Evolutionary conservation across 768 basidiomycete species (phyloP), one percentile per base, ranked within the genome.

Genomic region (Termitomyces sp.): DNA sequence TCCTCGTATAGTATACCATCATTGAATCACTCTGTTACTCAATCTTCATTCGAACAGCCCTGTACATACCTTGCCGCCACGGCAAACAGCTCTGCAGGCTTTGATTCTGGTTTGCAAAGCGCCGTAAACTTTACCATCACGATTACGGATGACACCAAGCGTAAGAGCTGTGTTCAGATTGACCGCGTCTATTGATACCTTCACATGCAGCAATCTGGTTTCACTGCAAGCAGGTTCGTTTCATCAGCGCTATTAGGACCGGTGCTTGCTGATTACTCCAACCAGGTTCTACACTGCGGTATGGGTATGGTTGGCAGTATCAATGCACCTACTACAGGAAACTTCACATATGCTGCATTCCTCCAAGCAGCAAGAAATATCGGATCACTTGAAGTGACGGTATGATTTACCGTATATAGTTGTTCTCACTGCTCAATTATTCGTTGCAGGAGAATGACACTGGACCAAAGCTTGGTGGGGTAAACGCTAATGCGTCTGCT

Each of bases 281-380:
- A 71, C 65, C 4, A 57, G 51, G 63, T 10, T 41, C 36, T 3
- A 22, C 81, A 84, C 64, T 84, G 82, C 61, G 78, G 76, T n/a
- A 54, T 72, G 59, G 82, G 82, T 24, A 78, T 81, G 78, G 78
- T 80, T 29, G 78, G 75, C 59, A 73, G 68, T 52, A 82, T 82
- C 61, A 82, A 82, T 52, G 78, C 80, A 13, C 80, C 79, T 2
- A 12, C 70, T 5, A 69, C 71, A 26, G 80, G 76, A 36, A 70
- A 80, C 62, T 3, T 29, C 29, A 80, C 74, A 13, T 77, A 72
- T 61, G 71, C 67, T 14, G 67, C 67, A 5, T 82, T 75, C 70
- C 51, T 63, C 58, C 59, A 72, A n/a, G 73, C 75, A 26, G 81
- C 81, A 2, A 54, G 63, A 36, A 68, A 69, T 10, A 72, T 76